Conservation (phyloP, 2,329 filamentous ascomycete species). For the Xylariales sp. region DNA sequence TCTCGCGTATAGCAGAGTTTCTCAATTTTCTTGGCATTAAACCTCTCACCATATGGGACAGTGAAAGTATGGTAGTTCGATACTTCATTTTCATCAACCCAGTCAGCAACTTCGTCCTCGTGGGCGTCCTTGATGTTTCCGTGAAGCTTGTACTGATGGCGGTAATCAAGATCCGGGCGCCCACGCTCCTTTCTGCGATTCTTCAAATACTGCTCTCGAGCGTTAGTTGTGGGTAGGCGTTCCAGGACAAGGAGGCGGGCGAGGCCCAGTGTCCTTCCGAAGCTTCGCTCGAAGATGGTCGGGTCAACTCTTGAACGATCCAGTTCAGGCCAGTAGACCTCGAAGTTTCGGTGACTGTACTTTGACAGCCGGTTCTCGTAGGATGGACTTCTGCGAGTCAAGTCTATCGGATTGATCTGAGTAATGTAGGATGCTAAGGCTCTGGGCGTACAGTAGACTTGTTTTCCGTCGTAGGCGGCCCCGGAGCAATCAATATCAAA, state of each 20-base stretch:
- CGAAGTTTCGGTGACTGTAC: slow-evolving; percentile 79
- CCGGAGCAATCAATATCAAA: slow-evolving; percentile 87
- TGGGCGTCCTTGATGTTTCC: slow-evolving; percentile 74
- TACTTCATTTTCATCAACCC: slow-evolving; percentile 71
- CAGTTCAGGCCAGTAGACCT: slow-evolving; percentile 73
- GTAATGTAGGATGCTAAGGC: slow-evolving; percentile 76
- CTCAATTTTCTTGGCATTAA: slow-evolving; percentile 68
- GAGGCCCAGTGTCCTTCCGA: slow-evolving; percentile 69
- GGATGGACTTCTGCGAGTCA: slow-evolving; percentile 74
- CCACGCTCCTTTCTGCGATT: slow-evolving; percentile 69
- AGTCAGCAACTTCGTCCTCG: slow-evolving; percentile 80
- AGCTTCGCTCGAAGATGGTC: slow-evolving; percentile 81
- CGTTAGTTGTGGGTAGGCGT: slow-evolving; percentile 63
- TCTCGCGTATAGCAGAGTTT: slow-evolving; percentile 79
- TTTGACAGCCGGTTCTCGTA: slow-evolving; percentile 86
- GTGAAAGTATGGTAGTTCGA: slow-evolving; percentile 77
- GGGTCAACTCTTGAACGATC: slow-evolving; percentile 75
- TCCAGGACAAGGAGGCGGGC: slow-evolving; percentile 77
- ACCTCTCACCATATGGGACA: slow-evolving; percentile 60
- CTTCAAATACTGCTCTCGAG: slow-evolving; percentile 66
- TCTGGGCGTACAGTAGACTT: slow-evolving; percentile 74
- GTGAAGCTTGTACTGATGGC: slow-evolving; percentile 37
- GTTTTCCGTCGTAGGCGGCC: slow-evolving; percentile 72
- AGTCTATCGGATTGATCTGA: slow-evolving; percentile 75
- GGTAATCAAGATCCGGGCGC: slow-evolving; percentile 49